Conservation (phyloP, 371 early-diverging fungal genomes). For the Circinella umbellata region DNA sequence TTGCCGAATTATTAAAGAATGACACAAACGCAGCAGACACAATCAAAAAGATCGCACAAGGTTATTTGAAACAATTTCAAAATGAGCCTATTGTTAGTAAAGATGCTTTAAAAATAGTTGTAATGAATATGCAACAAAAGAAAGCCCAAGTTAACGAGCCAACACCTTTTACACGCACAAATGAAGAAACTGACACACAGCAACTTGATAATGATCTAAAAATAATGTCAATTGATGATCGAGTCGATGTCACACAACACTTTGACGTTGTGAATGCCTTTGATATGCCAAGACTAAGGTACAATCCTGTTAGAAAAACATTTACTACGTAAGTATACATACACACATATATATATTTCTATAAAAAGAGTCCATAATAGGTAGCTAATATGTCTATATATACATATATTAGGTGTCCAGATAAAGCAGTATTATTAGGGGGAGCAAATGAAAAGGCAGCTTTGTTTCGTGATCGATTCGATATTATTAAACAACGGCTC, state of each 20-base stretch:
- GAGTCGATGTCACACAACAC: constrained; percentile 60
- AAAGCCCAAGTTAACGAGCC: neutral
- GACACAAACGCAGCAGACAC: constrained; percentile 46
- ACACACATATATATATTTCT: no score
- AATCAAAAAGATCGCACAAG: constrained; percentile 68
- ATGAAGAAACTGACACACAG: constrained; percentile 20
- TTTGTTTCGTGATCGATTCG: constrained; percentile 75
- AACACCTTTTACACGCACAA: constrained; percentile 29
- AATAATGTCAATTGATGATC: constrained; percentile 39
- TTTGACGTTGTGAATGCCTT: constrained; percentile 80
- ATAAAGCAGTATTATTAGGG: constrained; percentile 53
- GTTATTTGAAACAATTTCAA: constrained; percentile 54
- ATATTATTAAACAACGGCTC: constrained; percentile 78
- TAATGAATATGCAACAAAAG: constrained; percentile 22
- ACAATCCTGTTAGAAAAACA: constrained; percentile 64
- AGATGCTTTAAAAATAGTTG: constrained; percentile 30
- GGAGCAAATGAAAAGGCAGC: constrained; percentile 69
- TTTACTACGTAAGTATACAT: constrained; percentile 54
- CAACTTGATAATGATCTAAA: constrained; percentile 35
- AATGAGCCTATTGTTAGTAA: constrained; percentile 48
- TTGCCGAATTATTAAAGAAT: constrained; percentile 52
- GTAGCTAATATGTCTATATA: neutral
- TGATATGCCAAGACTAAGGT: constrained; percentile 70
- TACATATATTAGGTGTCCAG: constrained; percentile 20
- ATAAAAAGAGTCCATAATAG: neutral